Conservation (phyloP, 495 filamentous ascomycete genomes). For the Viridothelium virens region DNA sequence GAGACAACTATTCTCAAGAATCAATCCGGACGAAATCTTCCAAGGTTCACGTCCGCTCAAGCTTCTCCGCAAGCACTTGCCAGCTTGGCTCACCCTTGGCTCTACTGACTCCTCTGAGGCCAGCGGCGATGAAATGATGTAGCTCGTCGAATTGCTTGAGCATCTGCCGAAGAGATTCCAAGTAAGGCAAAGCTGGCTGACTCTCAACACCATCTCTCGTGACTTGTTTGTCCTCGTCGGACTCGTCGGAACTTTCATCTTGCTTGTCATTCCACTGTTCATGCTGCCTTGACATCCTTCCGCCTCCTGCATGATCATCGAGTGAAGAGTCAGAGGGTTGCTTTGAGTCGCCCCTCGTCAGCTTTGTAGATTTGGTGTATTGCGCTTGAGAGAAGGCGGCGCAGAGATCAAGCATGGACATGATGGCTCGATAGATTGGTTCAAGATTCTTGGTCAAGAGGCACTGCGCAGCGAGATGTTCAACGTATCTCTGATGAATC, state of each 20-base stretch:
- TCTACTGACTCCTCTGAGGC: constrained; percentile 42
- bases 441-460: constrained; percentile 47
- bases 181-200: constrained; percentile 29
- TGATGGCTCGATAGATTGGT: constrained; percentile 33
- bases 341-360: constrained; percentile 33
- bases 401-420: constrained; percentile 41
- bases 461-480: constrained; percentile 53
- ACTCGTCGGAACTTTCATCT: not conserved
- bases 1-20: no score
- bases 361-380: not conserved
- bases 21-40: not conserved
- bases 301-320: constrained; percentile 2
- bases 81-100: constrained; percentile 42
- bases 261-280: not conserved
- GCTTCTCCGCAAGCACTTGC: constrained; percentile 47
- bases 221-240: constrained; percentile 17
- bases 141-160: constrained; percentile 40
- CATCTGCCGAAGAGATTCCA: constrained; percentile 33
- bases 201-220: constrained; percentile 19
- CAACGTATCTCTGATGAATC: constrained; percentile 57
- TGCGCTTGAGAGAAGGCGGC: constrained; percentile 34
- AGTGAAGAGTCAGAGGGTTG: constrained; percentile 13
- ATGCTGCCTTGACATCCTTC: not conserved
- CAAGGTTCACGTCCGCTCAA: constrained; percentile 27
- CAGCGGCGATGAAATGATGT: constrained; percentile 40